A percentile compares a stretch with the other conserved stretches of the same genome.
Conservation (phyloP, 768 basidiomycete species). For the Russula sp. region DNA sequence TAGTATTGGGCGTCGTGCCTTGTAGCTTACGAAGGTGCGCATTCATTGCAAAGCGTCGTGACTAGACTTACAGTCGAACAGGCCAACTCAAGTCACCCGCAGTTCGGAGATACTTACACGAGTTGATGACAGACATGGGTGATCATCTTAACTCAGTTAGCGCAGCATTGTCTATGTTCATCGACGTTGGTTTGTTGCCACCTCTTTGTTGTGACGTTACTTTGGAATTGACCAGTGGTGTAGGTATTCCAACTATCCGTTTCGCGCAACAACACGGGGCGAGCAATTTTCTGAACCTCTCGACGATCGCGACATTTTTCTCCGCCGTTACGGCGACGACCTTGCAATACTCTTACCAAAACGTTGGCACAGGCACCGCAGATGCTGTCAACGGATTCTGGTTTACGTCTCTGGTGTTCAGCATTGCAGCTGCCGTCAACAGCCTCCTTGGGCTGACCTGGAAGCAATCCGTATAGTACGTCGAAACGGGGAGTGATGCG, state of each 20-base stretch:
- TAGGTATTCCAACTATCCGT: conserved; percentile 70
- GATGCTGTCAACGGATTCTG: conserved; percentile 66
- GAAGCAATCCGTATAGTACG: conserved; percentile 78
- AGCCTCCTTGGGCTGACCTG: conserved; percentile 67
- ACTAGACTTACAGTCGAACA: conserved; percentile 25
- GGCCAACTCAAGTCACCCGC: conserved; percentile 68
- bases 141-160: conserved; percentile 67
- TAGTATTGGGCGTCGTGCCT: conserved; percentile 76
- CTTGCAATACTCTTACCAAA: conserved; percentile 58
- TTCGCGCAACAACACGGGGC: conserved; percentile 71
- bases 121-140: conserved; percentile 64
- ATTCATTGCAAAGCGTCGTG: not conserved
- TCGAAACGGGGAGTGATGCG: conserved; percentile 29
- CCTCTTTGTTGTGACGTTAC: conserved; percentile 3
- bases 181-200: conserved; percentile 58
- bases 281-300: conserved; percentile 64
- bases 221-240: not conserved
- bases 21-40: conserved; percentile 52
- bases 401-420: conserved; percentile 72
- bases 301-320: conserved; percentile 74
- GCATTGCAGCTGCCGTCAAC: conserved; percentile 78
- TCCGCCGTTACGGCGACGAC: conserved; percentile 71
- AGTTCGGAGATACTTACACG: conserved; percentile 72
- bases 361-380: conserved; percentile 35
- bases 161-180: conserved; percentile 60